A percentile compares a stretch with the other conserved stretches of the same genome.
phyloP scores from a whole-genome alignment of 257 asterid genomes.

The Vinca minor region DNA sequence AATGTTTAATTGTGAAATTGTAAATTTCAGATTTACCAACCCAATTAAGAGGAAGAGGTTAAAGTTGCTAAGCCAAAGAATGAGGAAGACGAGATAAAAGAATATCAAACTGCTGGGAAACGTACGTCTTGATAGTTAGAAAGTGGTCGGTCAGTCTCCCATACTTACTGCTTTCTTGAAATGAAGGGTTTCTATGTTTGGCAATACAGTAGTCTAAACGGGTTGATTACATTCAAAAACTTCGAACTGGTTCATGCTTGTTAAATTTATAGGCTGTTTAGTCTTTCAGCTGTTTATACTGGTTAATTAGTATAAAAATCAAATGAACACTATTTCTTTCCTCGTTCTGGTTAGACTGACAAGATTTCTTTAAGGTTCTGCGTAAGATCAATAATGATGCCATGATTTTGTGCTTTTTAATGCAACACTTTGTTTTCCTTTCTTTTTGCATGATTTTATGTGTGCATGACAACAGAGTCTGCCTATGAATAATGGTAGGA shows the following conservation, averaged over 20 bases:
- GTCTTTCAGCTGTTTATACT: neutral
- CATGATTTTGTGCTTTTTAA: constrained; percentile 15
- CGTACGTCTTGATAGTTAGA: constrained; percentile 65
- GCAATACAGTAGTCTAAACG: neutral
- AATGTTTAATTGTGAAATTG: neutral
- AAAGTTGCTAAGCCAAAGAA: constrained; percentile 50
- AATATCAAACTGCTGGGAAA: constrained; percentile 67
- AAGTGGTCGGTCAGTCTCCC: constrained; percentile 54
- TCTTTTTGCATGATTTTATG: neutral
- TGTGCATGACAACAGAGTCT: neutral
- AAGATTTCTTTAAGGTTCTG: constrained; percentile 37
- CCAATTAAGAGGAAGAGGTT: constrained; percentile 67
- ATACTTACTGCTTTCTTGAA: constrained; percentile 14
- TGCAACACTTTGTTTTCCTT: neutral
- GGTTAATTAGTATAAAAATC: neutral
- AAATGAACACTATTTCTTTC: neutral
- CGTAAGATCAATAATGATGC: constrained; percentile 62
- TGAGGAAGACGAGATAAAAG: constrained; percentile 56
- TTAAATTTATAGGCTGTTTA: neutral
- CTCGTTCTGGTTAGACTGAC: constrained; percentile 11
- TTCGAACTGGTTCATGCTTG: constrained; percentile 4
- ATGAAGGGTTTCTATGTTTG: constrained; percentile 5
- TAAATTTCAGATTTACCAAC: constrained; percentile 63
- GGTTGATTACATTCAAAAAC: neutral
- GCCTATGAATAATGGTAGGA: neutral